These are phyloP conservation scores for Croton setiger DNA, from an alignment of 441 rosid genomes.

Conservation along the genomic window DNA sequence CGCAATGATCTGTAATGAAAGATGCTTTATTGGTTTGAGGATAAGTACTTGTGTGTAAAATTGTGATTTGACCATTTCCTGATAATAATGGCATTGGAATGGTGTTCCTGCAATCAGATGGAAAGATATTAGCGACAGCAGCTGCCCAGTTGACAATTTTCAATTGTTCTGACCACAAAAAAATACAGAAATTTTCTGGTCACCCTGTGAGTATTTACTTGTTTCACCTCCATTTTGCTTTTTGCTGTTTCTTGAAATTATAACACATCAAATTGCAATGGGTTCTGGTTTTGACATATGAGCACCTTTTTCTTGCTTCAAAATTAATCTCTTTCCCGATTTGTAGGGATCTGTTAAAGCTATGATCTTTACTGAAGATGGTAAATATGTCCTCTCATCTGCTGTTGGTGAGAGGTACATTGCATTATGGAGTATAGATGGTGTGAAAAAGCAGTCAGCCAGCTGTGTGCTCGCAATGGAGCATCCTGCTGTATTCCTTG, in stretches of 20 bases:
- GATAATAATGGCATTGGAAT: constrained; percentile 21
- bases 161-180: constrained; percentile 67
- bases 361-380: constrained; percentile 74
- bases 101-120: constrained; percentile 45
- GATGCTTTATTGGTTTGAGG: not conserved
- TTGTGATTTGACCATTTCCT: constrained; percentile 1
- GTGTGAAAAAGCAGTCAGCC: constrained; percentile 76
- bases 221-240: not conserved
- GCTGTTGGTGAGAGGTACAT: constrained; percentile 78
- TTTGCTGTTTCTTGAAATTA: not conserved
- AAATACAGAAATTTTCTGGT: constrained; percentile 86
- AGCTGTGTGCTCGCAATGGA: constrained; percentile 93
- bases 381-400: constrained; percentile 72
- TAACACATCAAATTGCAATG: constrained; percentile 11
- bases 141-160: constrained; percentile 76
- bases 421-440: constrained; percentile 73
- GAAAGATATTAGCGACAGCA: constrained; percentile 74
- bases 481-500: constrained; percentile 85
- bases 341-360: constrained; percentile 78
- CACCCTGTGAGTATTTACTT: constrained; percentile 78
- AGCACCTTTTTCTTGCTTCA: constrained; percentile 12
- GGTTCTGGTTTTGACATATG: not conserved
- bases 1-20: not conserved
- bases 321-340: constrained; percentile 15
- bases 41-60: not conserved